Conservation (phyloP, 2,329 filamentous ascomycete genomes). For the Cytospora piceicola region DNA sequence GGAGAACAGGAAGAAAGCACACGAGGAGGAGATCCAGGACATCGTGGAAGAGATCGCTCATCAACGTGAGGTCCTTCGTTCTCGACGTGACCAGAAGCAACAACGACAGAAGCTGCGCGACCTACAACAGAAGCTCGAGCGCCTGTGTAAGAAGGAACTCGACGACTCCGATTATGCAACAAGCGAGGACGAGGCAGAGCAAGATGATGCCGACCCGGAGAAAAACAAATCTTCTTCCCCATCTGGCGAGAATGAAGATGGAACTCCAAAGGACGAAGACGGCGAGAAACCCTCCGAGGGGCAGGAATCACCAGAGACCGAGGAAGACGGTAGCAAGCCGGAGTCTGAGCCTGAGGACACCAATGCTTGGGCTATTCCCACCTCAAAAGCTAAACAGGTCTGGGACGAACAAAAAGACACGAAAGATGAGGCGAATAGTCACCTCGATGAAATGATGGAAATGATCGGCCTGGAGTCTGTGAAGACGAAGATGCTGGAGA, state of each 20-base stretch:
- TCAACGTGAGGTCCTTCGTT: constrained; percentile 17
- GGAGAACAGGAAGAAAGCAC: constrained; percentile 9
- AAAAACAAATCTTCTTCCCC: background rate
- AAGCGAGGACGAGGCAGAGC: constrained; percentile 12
- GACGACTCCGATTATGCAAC: constrained; percentile 16
- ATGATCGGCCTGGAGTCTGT: constrained; percentile 20
- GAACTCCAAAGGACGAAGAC: background rate
- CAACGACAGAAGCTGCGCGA: constrained; percentile 11
- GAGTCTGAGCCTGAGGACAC: background rate
- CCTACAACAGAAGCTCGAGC: constrained; percentile 17
- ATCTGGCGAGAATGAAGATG: background rate
- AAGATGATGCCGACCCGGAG: background rate
- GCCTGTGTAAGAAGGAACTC: constrained; percentile 14
- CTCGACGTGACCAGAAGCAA: constrained; percentile 19
- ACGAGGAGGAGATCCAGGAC: constrained; percentile 11
- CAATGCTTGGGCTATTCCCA: constrained; percentile 12
- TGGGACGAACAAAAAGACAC: constrained; percentile 14
- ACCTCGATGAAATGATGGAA: constrained; percentile 14
- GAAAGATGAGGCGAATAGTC: constrained; percentile 4
- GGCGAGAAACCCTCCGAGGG: background rate
- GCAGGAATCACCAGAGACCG: background rate
- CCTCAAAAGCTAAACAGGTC: constrained; percentile 17
- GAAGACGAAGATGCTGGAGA: constrained; percentile 18
- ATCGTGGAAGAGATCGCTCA: constrained; percentile 12
- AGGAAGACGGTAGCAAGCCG: background rate